Conservation (phyloP, 169 alveolate species). For the Cryptosporidium parvum region DNA sequence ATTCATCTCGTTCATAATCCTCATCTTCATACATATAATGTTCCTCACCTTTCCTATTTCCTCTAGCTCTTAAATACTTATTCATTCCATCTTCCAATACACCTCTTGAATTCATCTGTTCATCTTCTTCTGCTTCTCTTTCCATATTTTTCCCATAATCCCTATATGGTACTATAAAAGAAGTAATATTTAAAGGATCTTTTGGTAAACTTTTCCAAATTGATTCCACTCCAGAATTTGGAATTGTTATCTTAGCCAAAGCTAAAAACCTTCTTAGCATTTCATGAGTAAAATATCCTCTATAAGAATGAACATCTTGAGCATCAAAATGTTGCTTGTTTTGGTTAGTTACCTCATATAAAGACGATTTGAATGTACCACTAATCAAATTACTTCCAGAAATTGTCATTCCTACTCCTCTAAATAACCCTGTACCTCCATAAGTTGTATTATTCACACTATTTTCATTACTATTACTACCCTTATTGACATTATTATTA, state of each 20-base stretch:
- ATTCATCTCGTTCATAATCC: neutral
- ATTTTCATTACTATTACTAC: neutral
- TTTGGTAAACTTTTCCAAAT: slow-evolving; percentile 50
- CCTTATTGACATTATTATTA: no score
- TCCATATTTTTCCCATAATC: neutral
- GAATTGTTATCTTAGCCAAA: slow-evolving; percentile 43
- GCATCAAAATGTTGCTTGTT: slow-evolving; percentile 36
- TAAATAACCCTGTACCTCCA: neutral
- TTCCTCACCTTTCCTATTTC: neutral
- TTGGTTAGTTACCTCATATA: neutral
- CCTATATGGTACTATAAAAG: slow-evolving; percentile 32
- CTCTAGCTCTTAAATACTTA: neutral
- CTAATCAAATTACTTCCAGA: neutral
- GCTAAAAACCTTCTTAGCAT: slow-evolving; percentile 56
- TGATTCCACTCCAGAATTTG: slow-evolving; percentile 33
- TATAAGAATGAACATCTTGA: slow-evolving; percentile 34
- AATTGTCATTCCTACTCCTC: neutral
- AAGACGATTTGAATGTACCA: slow-evolving; percentile 25
- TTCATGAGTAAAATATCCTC: slow-evolving; percentile 51
- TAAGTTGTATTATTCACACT: neutral
- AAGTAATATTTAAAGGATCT: slow-evolving; percentile 37
- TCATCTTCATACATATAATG: neutral
- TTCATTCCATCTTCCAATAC: neutral
- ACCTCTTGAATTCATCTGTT: neutral
- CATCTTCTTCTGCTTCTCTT: neutral